A percentile compares a stretch with the other conserved stretches of the same genome.
phyloP scores from a whole-genome alignment of 2,329 filamentous ascomycete species.

The Uncinocarpus reesii region DNA sequence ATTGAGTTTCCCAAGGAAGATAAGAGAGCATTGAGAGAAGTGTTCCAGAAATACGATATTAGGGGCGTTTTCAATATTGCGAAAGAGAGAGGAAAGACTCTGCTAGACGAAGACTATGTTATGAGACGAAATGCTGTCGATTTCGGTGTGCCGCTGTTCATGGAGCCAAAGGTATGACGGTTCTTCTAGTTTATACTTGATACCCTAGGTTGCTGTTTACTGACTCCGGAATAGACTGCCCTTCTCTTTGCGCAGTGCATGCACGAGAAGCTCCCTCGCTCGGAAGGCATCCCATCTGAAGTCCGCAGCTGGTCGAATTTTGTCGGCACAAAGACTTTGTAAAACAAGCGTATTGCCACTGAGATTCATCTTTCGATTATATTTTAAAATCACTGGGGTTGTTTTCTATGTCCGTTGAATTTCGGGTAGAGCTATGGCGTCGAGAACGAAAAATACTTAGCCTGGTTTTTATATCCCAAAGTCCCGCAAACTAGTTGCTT shows the following conservation, averaged over 20 bases:
- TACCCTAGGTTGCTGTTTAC: not conserved
- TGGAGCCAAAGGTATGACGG: constrained; percentile 81
- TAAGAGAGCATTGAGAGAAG: constrained; percentile 86
- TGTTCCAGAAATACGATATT: constrained; percentile 96
- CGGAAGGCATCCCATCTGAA: constrained; percentile 79
- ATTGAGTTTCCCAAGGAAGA: constrained; percentile 96
- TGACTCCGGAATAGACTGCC: constrained; percentile 57
- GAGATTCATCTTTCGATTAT: not conserved
- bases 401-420: constrained; percentile 1
- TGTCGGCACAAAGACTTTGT: constrained; percentile 56
- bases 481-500: not conserved
- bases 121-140: constrained; percentile 98
- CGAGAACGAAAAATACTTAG: constrained; percentile 8
- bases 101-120: constrained; percentile 89
- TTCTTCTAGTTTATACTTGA: not conserved
- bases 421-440: constrained; percentile 10
- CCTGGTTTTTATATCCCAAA: constrained; percentile 7
- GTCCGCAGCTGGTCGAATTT: constrained; percentile 94
- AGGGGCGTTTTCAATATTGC: constrained; percentile 93
- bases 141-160: constrained; percentile 94
- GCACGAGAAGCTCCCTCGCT: constrained; percentile 85
- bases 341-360: constrained; percentile 17
- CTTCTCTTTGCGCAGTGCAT: constrained; percentile 94
- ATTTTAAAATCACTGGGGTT: not conserved
- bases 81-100: constrained; percentile 67